Percentiles rank a stretch among this genome's conserved stretches.
Conservation (phyloP, 2,329 filamentous ascomycete species). For the Clonostachys byssicola region DNA sequence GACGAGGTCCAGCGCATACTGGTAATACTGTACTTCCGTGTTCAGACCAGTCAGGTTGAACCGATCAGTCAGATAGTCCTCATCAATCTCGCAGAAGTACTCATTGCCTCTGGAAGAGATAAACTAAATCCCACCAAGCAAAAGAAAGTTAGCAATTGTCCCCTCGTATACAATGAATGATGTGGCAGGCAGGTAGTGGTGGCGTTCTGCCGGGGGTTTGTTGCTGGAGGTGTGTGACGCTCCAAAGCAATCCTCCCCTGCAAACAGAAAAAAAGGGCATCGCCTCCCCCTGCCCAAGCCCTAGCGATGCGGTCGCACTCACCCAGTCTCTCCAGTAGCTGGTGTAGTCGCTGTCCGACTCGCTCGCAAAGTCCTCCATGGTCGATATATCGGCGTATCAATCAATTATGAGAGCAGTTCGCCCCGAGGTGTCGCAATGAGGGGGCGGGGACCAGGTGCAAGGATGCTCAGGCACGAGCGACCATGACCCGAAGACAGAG, state of each 20-base stretch:
- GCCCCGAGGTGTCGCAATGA: not conserved
- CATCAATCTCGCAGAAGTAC: conserved; percentile 99
- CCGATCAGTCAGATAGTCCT: conserved; percentile 95
- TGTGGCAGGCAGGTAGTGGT: not conserved
- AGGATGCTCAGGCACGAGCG: conserved; percentile 13
- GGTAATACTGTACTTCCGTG: conserved; percentile 97
- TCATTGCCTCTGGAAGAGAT: conserved; percentile 97
- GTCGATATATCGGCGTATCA: conserved; percentile 13
- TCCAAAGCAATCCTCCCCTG: not conserved
- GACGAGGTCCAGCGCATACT: conserved; percentile 95
- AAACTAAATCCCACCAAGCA: conserved; percentile 58
- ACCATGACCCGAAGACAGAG: conserved; percentile 14
- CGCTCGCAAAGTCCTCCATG: conserved; percentile 98
- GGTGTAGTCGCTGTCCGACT: conserved; percentile 98
- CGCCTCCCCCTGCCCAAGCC: too few relatives aligned
- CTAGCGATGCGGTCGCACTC: conserved; percentile 35
- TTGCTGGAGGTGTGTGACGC: not conserved
- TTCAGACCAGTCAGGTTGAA: conserved; percentile 98
- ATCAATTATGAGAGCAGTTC: not conserved
- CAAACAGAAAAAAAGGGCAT: not conserved
- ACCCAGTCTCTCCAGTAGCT: conserved; percentile 99
- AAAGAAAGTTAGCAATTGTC: not conserved
- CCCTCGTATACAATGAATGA: not conserved
- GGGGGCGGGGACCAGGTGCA: conserved; percentile 4
- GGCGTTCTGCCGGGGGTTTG: conserved; percentile 1